Evolutionary conservation across 148 eudicot species (phyloP).

Genomic region (Euryodendron excelsum): DNA sequence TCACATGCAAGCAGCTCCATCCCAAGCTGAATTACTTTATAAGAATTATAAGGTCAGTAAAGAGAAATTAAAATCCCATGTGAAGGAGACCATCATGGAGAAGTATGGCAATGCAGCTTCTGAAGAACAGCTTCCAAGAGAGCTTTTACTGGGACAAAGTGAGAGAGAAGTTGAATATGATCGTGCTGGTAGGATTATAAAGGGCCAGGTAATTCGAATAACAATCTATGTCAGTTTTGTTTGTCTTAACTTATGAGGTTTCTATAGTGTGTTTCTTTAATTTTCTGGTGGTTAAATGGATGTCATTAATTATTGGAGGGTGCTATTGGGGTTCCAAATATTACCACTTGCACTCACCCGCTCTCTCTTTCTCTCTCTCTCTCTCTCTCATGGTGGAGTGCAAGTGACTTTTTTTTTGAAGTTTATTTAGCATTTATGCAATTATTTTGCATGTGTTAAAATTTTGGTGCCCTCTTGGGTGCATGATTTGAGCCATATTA

Average conservation of each 20-base stretch:
- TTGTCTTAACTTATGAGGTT: not conserved
- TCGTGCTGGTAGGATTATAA: constrained; percentile 80
- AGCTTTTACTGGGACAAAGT: constrained; percentile 86
- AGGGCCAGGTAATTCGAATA: constrained; percentile 57
- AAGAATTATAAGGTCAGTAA: constrained; percentile 75
- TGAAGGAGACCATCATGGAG: constrained; percentile 73
- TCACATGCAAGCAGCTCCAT: constrained; percentile 97
- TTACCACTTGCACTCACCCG: not conserved
- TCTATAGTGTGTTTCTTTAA: not conserved
- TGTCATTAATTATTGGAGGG: not conserved
- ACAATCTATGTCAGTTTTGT: not conserved
- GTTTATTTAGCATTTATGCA: no score
- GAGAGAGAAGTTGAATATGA: constrained; percentile 92
- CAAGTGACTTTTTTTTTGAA: no score
- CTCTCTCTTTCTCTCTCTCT: no score
- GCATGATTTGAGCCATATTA: not conserved
- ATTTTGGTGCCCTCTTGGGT: not conserved
- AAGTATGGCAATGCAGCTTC: constrained; percentile 94
- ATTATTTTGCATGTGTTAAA: not conserved
- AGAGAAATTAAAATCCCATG: constrained; percentile 70
- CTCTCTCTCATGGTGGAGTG: no score
- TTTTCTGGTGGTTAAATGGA: not conserved
- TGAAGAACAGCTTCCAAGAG: constrained; percentile 71
- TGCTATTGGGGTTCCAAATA: not conserved
- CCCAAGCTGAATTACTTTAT: constrained; percentile 85